phyloP scores from a whole-genome alignment of 2,329 filamentous ascomycete species.

The Aureobasidium subglaciale region DNA sequence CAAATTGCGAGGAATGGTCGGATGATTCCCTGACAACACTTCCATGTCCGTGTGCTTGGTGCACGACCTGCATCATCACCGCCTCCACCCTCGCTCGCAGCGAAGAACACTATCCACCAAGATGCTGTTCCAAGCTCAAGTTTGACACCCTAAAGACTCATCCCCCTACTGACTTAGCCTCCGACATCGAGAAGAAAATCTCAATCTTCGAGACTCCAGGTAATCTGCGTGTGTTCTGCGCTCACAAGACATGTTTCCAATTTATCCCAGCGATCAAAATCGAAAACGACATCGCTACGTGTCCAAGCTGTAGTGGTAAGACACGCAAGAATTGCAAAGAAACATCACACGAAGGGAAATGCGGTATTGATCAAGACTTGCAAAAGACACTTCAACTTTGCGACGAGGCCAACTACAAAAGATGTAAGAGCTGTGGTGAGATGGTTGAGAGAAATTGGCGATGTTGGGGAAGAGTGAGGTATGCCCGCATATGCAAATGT shows the following conservation, averaged over 20 bases:
- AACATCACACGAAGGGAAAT: background rate
- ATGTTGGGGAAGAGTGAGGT: background rate
- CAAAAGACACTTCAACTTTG: background rate
- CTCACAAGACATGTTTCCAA: background rate
- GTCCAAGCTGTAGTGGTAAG: background rate
- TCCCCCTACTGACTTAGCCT: background rate
- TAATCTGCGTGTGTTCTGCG: background rate
- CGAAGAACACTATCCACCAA: background rate
- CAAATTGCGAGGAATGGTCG: background rate
- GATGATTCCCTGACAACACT: background rate
- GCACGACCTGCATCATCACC: background rate
- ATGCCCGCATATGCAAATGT: background rate
- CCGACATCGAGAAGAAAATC: background rate
- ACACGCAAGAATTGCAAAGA: background rate
- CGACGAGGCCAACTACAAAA: background rate
- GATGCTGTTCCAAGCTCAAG: background rate
- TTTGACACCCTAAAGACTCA: background rate
- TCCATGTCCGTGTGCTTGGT: background rate
- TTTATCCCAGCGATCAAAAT: background rate
- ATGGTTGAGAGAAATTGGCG: background rate
- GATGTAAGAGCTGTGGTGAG: background rate
- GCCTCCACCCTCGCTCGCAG: background rate
- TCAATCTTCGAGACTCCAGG: background rate
- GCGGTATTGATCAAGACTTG: background rate
- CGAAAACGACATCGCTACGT: background rate